Evolutionary conservation across 441 rosid species (phyloP).

Genomic region (Gossypium davidsonii): DNA sequence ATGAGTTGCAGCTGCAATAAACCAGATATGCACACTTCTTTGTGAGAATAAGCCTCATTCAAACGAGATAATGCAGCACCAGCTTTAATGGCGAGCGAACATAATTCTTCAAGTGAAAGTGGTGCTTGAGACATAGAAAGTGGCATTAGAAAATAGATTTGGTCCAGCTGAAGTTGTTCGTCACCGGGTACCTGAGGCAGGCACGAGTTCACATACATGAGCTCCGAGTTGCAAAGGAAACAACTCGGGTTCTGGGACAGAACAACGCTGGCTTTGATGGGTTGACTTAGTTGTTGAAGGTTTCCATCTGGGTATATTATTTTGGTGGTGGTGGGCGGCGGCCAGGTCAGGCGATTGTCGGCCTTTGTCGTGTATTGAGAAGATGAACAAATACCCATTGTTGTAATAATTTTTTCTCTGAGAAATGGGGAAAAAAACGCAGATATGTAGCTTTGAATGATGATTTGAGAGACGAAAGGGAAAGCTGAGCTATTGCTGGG

Average conservation of each 20-base stretch:
- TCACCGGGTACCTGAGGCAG: constrained; percentile 9
- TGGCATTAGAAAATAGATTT: constrained; percentile 30
- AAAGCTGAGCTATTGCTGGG: background rate
- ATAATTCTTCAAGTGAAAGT: constrained; percentile 21
- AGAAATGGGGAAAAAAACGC: background rate
- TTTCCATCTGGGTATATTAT: constrained; percentile 21
- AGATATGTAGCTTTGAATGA: background rate
- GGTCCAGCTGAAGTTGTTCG: constrained; percentile 28
- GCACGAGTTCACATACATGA: constrained; percentile 18
- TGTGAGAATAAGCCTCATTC: background rate
- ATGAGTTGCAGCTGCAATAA: background rate
- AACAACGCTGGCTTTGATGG: constrained; percentile 16
- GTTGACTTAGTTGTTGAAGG: constrained; percentile 25
- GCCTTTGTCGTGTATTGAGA: background rate
- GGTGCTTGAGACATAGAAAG: constrained; percentile 10
- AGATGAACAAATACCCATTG: constrained; percentile 34
- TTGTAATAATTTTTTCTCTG: background rate
- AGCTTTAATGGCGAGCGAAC: constrained; percentile 29
- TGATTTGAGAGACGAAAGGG: no score
- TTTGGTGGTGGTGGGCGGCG: constrained; percentile 14
- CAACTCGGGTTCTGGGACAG: constrained; percentile 20
- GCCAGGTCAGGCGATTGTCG: background rate
- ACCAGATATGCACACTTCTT: background rate
- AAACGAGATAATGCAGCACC: constrained; percentile 15
- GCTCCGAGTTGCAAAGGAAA: constrained; percentile 28